Evolutionary conservation across 2,329 filamentous ascomycete species (phyloP), one percentile per base, ranked within the genome.

Genomic region (Cercospora sp.): DNA sequence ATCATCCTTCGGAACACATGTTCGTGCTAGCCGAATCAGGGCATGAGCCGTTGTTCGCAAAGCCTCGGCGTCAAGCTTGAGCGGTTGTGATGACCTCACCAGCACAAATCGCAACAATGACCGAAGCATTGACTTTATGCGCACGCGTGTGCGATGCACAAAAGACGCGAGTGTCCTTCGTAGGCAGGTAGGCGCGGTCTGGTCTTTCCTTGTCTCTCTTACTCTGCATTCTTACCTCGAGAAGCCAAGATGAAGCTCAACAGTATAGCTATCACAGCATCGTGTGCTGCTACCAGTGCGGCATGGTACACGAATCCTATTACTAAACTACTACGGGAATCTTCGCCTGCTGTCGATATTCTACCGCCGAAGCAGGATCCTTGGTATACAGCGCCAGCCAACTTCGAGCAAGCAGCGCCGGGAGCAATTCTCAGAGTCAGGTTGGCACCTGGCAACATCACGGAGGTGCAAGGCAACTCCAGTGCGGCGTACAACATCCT

Each of bases 311-410:
- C 64, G 3, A 65, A 71, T 45, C 60, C 61, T 10, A 66, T 71
- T 12, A 63, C 67, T 31, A 63, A 64, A 20, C 57, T 71, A n/a
- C 64, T 65, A n/a, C 53, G 68, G 18, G 45, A 59, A 28, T 60
- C 58, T 58, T 63, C 67, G 42, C 42, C 68, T 10, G 57, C 68
- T 28, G 64, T 66, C 33, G 70, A 67, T 12, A 66, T 67, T 8
- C 51, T 79, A 0, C 76, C 76, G 12, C 79, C 79, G n/a, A 76
- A 73, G 26, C 60, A 76, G 60, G 79, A 81, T 64, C 78, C 79
- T 4, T 81, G 76, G 73, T 81, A 81, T 64, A 73, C 71, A 8
- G 71, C 78, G 5, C 77, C 79, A 10, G 16, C 30, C 0, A 72
- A 71, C 13, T 77, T 68, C 65, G 73, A 78, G 63, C 57, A 57